Evolutionary conservation across 2,329 filamentous ascomycete species (phyloP).

Genomic region (Aspergillus versicolor): DNA sequence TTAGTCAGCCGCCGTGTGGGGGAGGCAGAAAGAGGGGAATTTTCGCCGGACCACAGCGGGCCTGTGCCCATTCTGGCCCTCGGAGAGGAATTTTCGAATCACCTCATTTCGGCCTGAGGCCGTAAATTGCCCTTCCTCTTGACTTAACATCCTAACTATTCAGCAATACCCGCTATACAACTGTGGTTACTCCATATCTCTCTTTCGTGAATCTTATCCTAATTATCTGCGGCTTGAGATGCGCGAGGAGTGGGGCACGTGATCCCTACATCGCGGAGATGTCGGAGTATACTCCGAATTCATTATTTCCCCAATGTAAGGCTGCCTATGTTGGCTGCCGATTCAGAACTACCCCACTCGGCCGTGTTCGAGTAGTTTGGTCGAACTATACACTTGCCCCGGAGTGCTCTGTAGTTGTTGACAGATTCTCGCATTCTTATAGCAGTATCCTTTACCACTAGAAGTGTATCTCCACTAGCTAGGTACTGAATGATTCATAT

Average conservation of each 20-base stretch:
- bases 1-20: slow-evolving; percentile 15
- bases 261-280: not conserved
- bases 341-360: no score
- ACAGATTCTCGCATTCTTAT: not conserved
- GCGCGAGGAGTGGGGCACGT: not conserved
- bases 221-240: not conserved
- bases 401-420: not conserved
- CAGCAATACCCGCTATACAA: no score
- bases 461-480: not conserved
- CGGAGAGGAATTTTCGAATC: not conserved
- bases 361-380: not conserved
- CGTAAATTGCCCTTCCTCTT: not conserved
- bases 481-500: not conserved
- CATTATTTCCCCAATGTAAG: not conserved
- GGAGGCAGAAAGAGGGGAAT: slow-evolving; percentile 5
- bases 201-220: not conserved
- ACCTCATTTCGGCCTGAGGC: slow-evolving; percentile 3
- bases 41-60: slow-evolving; percentile 4
- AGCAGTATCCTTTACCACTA: not conserved
- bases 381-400: not conserved
- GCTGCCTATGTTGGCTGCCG: not conserved
- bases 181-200: not conserved
- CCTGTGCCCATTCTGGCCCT: slow-evolving; percentile 7
- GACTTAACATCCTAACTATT: no score
- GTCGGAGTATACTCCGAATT: not conserved